Percentiles rank a stretch among this genome's conserved stretches.
Evolutionary conservation across 768 basidiomycete genomes (phyloP).

Genomic region (Clavaria fumosa): DNA sequence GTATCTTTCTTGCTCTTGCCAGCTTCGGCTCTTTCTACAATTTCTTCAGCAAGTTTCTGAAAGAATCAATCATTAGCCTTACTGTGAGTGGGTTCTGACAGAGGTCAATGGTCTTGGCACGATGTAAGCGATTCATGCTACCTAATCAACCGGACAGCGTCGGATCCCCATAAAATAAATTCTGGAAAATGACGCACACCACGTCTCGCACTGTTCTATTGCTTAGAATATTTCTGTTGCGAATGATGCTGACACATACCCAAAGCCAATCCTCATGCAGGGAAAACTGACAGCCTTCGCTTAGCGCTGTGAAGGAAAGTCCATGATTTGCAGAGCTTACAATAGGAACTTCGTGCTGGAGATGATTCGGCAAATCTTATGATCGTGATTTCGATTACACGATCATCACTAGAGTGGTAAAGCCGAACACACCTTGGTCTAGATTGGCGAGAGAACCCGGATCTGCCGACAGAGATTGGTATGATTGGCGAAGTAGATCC

Average conservation of each 20-base stretch:
- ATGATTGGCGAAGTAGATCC: slow-evolving; percentile 85
- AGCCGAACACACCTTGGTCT: slow-evolving; percentile 58
- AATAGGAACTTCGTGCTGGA: slow-evolving; percentile 86
- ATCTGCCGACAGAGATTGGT: slow-evolving; percentile 88
- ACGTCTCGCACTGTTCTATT: slow-evolving; percentile 75
- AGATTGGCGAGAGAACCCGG: slow-evolving; percentile 88
- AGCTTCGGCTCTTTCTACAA: slow-evolving; percentile 93
- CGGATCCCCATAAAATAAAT: too few species aligned
- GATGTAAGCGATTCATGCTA: slow-evolving; percentile 67
- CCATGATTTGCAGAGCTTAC: slow-evolving; percentile 33
- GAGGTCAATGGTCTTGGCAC: slow-evolving; percentile 85
- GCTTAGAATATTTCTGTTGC: too few species aligned
- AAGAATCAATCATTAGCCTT: slow-evolving; percentile 14
- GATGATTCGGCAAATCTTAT: slow-evolving; percentile 89
- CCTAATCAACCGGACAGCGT: slow-evolving; percentile 27
- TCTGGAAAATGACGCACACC: too few species aligned
- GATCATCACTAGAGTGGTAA: neutral
- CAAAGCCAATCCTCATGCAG: slow-evolving; percentile 91
- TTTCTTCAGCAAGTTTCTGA: neutral
- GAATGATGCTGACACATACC: too few species aligned
- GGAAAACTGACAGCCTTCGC: slow-evolving; percentile 41
- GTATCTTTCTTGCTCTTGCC: slow-evolving; percentile 82
- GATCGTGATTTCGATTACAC: neutral
- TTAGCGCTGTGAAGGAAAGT: neutral
- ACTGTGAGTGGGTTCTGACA: slow-evolving; percentile 96